Conservation (phyloP, 345 rosid species). For the Aegle marmelos region DNA sequence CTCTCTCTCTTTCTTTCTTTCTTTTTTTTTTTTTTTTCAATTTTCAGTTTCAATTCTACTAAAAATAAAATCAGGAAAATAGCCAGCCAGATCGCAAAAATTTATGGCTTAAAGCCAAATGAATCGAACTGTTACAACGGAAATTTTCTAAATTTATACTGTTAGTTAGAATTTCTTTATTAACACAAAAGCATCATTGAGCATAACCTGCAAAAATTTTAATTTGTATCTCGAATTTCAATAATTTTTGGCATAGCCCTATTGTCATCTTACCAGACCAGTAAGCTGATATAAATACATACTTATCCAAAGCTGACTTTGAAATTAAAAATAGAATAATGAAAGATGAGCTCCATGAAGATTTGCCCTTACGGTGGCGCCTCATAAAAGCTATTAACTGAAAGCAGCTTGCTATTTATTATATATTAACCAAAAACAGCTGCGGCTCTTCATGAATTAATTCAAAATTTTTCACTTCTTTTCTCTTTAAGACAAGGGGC, state of each 20-base stretch:
- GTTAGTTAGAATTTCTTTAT: neutral
- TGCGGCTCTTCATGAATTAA: neutral
- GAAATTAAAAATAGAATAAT: slow-evolving; percentile 1
- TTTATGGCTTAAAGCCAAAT: too few relatives aligned
- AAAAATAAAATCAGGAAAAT: too few relatives aligned
- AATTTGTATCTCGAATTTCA: neutral
- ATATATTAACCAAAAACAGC: slow-evolving; percentile 11
- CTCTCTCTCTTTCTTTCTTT: too few relatives aligned
- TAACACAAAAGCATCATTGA: neutral
- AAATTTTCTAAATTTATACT: neutral
- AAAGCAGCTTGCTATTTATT: slow-evolving; percentile 25
- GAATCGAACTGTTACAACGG: too few relatives aligned
- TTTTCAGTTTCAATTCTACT: too few relatives aligned
- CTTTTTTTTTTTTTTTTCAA: too few relatives aligned
- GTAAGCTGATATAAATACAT: slow-evolving; percentile 5
- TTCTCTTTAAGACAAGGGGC: neutral
- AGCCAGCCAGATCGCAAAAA: too few relatives aligned
- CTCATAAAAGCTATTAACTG: slow-evolving; percentile 28
- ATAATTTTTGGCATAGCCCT: neutral
- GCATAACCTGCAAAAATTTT: neutral
- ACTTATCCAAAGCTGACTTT: slow-evolving; percentile 13
- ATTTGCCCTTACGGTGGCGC: slow-evolving; percentile 25
- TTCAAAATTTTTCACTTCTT: neutral
- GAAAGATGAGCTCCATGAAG: slow-evolving; percentile 5
- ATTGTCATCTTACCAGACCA: neutral